Evolutionary conservation across 129 eudicot genomes (phyloP).

Genomic region (Flaveria ramosissima): DNA sequence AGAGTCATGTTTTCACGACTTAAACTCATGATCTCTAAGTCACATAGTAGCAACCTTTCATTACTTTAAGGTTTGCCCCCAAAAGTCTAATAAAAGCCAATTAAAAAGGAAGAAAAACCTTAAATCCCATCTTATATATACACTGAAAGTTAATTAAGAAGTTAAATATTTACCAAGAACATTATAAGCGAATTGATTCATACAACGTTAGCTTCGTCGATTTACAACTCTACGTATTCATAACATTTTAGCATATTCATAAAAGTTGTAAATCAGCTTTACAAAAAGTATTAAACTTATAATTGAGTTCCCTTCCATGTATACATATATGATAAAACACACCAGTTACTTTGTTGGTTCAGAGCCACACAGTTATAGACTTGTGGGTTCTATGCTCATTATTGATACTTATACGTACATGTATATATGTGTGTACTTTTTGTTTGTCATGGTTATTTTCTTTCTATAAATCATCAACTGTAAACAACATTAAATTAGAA

Average conservation of each 20-base stretch:
- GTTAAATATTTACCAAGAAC: not conserved
- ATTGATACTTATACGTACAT: not conserved
- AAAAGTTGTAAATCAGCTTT: not conserved
- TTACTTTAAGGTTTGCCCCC: too few species aligned
- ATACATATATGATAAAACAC: not conserved
- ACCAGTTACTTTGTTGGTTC: not conserved
- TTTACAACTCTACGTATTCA: not conserved
- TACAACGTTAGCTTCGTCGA: not conserved
- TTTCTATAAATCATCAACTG: constrained; percentile 4
- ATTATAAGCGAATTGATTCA: too few species aligned
- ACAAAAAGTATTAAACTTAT: not conserved
- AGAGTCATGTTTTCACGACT: too few species aligned
- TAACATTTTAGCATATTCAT: not conserved
- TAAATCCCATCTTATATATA: not conserved
- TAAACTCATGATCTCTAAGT: too few species aligned
- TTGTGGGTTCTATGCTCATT: constrained; percentile 15
- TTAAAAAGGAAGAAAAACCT: constrained; percentile 1
- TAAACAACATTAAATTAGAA: not conserved
- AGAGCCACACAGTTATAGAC: not conserved
- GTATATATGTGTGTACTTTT: not conserved
- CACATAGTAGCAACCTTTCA: too few species aligned
- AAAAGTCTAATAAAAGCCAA: too few species aligned
- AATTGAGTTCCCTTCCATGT: not conserved
- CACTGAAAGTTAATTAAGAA: not conserved
- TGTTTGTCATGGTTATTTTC: constrained; percentile 3